Conservation (phyloP, 1,284 basidiomycete species). For the Ceratorhiza oryzae-sativae region DNA sequence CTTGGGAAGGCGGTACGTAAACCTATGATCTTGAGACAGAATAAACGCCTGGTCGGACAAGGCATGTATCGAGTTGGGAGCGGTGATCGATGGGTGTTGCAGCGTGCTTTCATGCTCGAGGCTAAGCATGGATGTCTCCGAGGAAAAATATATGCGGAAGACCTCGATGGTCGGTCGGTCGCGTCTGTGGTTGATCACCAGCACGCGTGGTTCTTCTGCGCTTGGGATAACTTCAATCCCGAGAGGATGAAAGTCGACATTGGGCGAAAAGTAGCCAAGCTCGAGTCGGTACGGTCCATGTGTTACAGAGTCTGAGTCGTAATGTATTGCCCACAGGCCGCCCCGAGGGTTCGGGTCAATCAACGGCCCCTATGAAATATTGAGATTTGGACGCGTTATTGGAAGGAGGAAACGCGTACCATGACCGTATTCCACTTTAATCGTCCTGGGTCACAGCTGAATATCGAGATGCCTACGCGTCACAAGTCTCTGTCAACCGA, state of each 20-base stretch:
- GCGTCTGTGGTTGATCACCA: slow-evolving; percentile 70
- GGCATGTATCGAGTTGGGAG: slow-evolving; percentile 70
- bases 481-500: not conserved
- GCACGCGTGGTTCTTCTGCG: slow-evolving; percentile 61
- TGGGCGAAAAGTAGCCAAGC: slow-evolving; percentile 56
- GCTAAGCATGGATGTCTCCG: slow-evolving; percentile 17
- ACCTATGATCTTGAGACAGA: slow-evolving; percentile 71
- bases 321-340: slow-evolving; percentile 53
- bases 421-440: slow-evolving; percentile 70
- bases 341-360: slow-evolving; percentile 60
- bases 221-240: slow-evolving; percentile 63
- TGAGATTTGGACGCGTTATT: not conserved
- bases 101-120: slow-evolving; percentile 59
- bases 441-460: slow-evolving; percentile 63
- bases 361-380: slow-evolving; percentile 56
- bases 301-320: slow-evolving; percentile 24
- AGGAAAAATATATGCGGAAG: slow-evolving; percentile 58
- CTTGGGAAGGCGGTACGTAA: slow-evolving; percentile 66
- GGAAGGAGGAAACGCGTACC: slow-evolving; percentile 45
- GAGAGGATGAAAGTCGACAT: slow-evolving; percentile 65
- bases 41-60: slow-evolving; percentile 69
- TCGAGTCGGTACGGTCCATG: slow-evolving; percentile 46
- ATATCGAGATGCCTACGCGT: slow-evolving; percentile 45
- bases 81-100: slow-evolving; percentile 60
- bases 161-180: slow-evolving; percentile 67